Base-by-base conservation (phyloP, 2,329 filamentous ascomycete genomes). In the Penicillium frequentans region DNA sequence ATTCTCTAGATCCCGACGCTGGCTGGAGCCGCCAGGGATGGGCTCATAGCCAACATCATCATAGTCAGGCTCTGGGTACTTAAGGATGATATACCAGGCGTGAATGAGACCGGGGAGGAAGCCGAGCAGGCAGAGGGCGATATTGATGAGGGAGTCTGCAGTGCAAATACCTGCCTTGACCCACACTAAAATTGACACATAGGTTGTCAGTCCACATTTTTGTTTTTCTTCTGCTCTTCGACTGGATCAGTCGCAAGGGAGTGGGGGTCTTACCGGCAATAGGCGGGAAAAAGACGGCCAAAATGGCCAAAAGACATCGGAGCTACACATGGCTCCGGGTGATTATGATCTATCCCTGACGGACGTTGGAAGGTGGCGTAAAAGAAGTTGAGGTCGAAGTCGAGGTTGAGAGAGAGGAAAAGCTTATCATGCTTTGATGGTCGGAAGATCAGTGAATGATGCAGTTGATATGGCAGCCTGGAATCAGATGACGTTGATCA, bases 11-110 rank as follows among this genome's bases (percentile, higher is more conserved):
- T 76, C 74, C 6, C 65, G 62, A 42, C 69, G 63, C 33, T 64
- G 66, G 65, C 79, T 77, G 60, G 83, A 82, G 54, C 77, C 83
- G 52, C 86, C 84, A 37, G 84, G 77, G 42, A 90, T 73, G 50
- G 81, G 77, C 65, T 90, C 85, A 76, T 95, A 92, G 55, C 81
- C 75, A 31, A 65, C 67, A 53, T 79, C 73, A 61, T 89, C 85
- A 74, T 84, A 84, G 57, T 87, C 82, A 65, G 79, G 76, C 59
- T 97, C 93, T 57, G 95, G 95, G 74, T 89, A 90, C 72, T 90
- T 89, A 69, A 90, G 85, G 77, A 99, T 97, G 76, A 98, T 96
- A 83, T 98, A 99, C 93, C 95, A 98, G 61, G 93, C 86, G 79
- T 99, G 95, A 2, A 99, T 80, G 49, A 98, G 88, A 59, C 93